Evolutionary conservation across 306 rosid species (phyloP), one percentile per base, ranked within the genome.

Genomic region (Canavalia ensiformis): DNA sequence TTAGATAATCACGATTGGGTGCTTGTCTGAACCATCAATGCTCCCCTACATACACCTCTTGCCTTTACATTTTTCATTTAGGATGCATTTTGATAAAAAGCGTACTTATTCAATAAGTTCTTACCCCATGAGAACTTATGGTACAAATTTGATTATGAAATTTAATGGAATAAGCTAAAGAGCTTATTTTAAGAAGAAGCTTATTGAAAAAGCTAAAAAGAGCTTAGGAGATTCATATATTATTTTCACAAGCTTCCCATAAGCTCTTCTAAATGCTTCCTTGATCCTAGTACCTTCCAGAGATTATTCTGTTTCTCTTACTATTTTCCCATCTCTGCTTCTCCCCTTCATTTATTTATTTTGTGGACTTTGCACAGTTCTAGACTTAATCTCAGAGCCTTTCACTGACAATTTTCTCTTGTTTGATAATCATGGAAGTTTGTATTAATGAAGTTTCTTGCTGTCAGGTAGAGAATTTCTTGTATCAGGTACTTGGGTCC

Each of bases 381-480:
- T 31, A 47, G 72, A n/a, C 47, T 68, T 75, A 65, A 76, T 9
- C 8, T 67, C 51, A 28, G 25, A 44, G 78, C 75, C 85, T 66
- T 76, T 68, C 37, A 74, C 67, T 41, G 74, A 31, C 51, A 74
- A 47, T 49, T 29, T 49, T 63, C 41, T 37, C 41, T 37, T 46
- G 30, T 35, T 51, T n/a, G 45, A 34, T 72, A 71, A 28, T 45
- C 30, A 34, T 49, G 75, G 49, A 80, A 41, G 42, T 62, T 76
- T 80, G 55, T 68, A 42, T 29, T 82, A 60, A 68, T 60, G 49
- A 76, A 47, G 44, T 33, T 68, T 76, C 13, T 73, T 86, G 75
- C 68, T 77, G 71, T 72, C 89, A 95, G 99, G 96, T 89, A 83
- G 92, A 81, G 29, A 87, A 56, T 2, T 86, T 89, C 82, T 81